A percentile compares a stretch with the other conserved stretches of the same genome.
Conservation (phyloP, 2,329 filamentous ascomycete species). For the Esteya vermicola region DNA sequence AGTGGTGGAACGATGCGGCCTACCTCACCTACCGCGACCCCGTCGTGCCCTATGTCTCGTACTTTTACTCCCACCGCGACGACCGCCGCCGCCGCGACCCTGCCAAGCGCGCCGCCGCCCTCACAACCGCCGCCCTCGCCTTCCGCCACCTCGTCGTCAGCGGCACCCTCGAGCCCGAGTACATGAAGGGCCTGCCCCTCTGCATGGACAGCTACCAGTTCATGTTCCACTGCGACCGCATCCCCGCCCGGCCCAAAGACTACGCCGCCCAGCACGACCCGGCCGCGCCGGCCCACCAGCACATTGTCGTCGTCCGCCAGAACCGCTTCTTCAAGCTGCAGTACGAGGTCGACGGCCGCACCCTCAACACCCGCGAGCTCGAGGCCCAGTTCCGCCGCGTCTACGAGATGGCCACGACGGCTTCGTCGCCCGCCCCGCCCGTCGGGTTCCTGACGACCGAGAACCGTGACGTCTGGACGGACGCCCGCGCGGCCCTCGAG, state of each 20-base stretch:
- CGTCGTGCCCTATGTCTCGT: constrained; percentile 94
- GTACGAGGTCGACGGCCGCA: constrained; percentile 67
- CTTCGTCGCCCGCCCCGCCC: constrained; percentile 39
- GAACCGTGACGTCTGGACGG: constrained; percentile 87
- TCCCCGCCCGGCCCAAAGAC: constrained; percentile 71
- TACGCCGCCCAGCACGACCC: constrained; percentile 67
- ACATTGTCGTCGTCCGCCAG: constrained; percentile 83
- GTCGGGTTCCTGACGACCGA: constrained; percentile 80
- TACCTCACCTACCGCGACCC: constrained; percentile 92
- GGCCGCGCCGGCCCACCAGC: constrained; percentile 56
- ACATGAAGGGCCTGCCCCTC: constrained; percentile 95
- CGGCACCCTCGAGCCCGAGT: constrained; percentile 81
- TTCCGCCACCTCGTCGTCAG: constrained; percentile 89
- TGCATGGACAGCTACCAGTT: constrained; percentile 98
- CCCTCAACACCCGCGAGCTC: constrained; percentile 78
- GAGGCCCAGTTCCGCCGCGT: constrained; percentile 79
- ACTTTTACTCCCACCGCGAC: constrained; percentile 98
- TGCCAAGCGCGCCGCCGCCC: constrained; percentile 81
- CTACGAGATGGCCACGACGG: constrained; percentile 56
- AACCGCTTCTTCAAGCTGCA: constrained; percentile 94
- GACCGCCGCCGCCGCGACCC: constrained; percentile 79
- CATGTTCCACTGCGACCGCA: constrained; percentile 94
- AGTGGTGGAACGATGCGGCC: constrained; percentile 96
- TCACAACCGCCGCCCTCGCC: constrained; percentile 71
- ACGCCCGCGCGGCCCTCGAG: constrained; percentile 64